A percentile compares a stretch with the other conserved stretches of the same genome.
These are phyloP conservation scores for Ceratorhiza oryzae-sativae DNA, from an alignment of 1,284 basidiomycete species.

Conservation along the genomic window DNA sequence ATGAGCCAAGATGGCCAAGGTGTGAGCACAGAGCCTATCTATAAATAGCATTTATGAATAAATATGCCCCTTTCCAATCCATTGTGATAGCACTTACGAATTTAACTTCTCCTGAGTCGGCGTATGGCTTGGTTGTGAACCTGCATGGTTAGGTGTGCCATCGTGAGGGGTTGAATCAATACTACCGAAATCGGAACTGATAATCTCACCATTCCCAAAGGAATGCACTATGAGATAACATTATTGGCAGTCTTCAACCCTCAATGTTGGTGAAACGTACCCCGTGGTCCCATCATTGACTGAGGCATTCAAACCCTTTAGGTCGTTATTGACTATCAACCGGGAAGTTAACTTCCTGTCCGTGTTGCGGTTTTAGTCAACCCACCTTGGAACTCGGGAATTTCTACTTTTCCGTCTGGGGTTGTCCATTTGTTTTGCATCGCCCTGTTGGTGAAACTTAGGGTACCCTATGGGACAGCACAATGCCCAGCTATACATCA, in stretches of 20 bases:
- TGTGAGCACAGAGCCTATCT: slow-evolving; percentile 88
- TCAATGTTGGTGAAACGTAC: background rate
- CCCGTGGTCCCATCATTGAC: slow-evolving; percentile 84
- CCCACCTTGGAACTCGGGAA: slow-evolving; percentile 72
- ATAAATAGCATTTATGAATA: slow-evolving; percentile 9
- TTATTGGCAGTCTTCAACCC: background rate
- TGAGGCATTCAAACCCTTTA: slow-evolving; percentile 85
- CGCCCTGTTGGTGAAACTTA: slow-evolving; percentile 21
- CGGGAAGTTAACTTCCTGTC: background rate
- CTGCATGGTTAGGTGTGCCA: slow-evolving; percentile 40
- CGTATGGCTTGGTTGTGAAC: slow-evolving; percentile 95
- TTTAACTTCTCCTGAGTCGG: slow-evolving; percentile 80
- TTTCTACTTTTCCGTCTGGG: slow-evolving; percentile 46
- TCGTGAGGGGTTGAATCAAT: background rate
- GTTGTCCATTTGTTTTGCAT: slow-evolving; percentile 72
- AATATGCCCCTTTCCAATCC: too few relatives aligned
- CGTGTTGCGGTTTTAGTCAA: background rate
- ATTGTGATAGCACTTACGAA: slow-evolving; percentile 63
- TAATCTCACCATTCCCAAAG: slow-evolving; percentile 84
- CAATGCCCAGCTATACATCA: slow-evolving; percentile 73
- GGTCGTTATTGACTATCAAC: slow-evolving; percentile 81
- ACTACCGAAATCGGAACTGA: background rate
- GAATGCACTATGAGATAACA: slow-evolving; percentile 64
- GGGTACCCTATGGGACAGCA: background rate
- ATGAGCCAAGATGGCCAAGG: slow-evolving; percentile 98